A percentile compares a stretch with the other conserved stretches of the same genome.
phyloP scores from a whole-genome alignment of 2,329 filamentous ascomycete species.

The Cladorrhinum sp. region DNA sequence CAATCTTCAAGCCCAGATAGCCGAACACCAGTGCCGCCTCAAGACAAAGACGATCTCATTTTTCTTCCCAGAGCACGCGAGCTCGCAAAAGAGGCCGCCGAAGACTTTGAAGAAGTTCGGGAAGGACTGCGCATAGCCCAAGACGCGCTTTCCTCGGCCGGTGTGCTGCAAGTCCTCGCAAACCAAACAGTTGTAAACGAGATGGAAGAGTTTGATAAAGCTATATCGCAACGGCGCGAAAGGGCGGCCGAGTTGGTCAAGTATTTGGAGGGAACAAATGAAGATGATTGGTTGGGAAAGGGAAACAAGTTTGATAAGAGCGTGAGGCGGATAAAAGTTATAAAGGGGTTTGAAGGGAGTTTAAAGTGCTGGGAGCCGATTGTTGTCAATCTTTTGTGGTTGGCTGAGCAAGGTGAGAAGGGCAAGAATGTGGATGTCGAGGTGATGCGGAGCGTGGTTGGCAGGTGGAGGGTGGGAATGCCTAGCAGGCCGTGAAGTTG shows the following conservation, averaged over 20 bases:
- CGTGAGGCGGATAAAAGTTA: background rate
- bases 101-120: background rate
- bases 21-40: background rate
- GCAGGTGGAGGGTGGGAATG: constrained; percentile 2
- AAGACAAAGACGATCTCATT: background rate
- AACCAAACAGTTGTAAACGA: background rate
- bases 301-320: constrained; percentile 2
- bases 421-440: background rate
- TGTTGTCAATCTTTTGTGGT: constrained; percentile 1
- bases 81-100: background rate
- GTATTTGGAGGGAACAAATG: background rate
- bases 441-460: background rate
- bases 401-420: background rate
- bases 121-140: background rate
- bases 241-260: background rate
- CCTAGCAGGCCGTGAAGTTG: constrained; percentile 8
- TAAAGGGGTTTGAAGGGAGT: constrained; percentile 11
- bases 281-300: constrained; percentile 11
- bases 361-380: constrained; percentile 13
- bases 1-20: background rate
- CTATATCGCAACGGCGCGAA: background rate
- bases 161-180: background rate
- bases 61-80: background rate
- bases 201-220: constrained; percentile 5
- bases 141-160: background rate